These are phyloP conservation scores for Colletotrichum neosansevieriae DNA, from an alignment of 2,329 filamentous ascomycete genomes.

Conservation along the genomic window DNA sequence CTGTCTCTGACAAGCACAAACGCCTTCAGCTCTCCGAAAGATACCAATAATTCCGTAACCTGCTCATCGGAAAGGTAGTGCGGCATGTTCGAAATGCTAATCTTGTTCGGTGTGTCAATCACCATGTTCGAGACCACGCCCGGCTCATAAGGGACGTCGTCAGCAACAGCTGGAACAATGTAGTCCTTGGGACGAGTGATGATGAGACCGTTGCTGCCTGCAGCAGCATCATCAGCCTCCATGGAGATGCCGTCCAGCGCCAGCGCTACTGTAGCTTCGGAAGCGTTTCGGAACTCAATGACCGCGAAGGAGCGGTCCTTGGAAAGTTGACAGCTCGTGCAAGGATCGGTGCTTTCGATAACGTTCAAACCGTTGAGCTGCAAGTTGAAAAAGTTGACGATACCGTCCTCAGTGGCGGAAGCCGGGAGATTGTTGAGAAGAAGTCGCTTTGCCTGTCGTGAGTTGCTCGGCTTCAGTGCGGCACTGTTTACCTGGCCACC, in stretches of 20 bases:
- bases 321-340: slow-evolving; percentile 84
- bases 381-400: slow-evolving; percentile 92
- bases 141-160: slow-evolving; percentile 79
- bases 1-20: slow-evolving; percentile 91
- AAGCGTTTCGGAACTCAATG: slow-evolving; percentile 87
- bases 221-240: slow-evolving; percentile 75
- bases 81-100: slow-evolving; percentile 91
- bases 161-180: slow-evolving; percentile 85
- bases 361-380: slow-evolving; percentile 98
- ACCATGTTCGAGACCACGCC: slow-evolving; percentile 85
- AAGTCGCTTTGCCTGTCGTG: slow-evolving; percentile 92
- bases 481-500: slow-evolving; percentile 77
- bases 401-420: slow-evolving; percentile 77
- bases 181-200: slow-evolving; percentile 96
- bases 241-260: slow-evolving; percentile 92
- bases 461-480: slow-evolving; percentile 92
- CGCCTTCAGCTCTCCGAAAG: slow-evolving; percentile 93
- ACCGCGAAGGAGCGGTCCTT: slow-evolving; percentile 85
- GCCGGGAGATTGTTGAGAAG: slow-evolving; percentile 86
- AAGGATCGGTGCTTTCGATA: slow-evolving; percentile 85
- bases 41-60: slow-evolving; percentile 87
- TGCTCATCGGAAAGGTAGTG: slow-evolving; percentile 90
- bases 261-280: slow-evolving; percentile 90
- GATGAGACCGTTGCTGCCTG: slow-evolving; percentile 69
- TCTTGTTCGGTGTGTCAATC: slow-evolving; percentile 93